These are phyloP conservation scores for Leishmania gerbilli DNA, from an alignment of 208 protist species.

Conservation along the genomic window DNA sequence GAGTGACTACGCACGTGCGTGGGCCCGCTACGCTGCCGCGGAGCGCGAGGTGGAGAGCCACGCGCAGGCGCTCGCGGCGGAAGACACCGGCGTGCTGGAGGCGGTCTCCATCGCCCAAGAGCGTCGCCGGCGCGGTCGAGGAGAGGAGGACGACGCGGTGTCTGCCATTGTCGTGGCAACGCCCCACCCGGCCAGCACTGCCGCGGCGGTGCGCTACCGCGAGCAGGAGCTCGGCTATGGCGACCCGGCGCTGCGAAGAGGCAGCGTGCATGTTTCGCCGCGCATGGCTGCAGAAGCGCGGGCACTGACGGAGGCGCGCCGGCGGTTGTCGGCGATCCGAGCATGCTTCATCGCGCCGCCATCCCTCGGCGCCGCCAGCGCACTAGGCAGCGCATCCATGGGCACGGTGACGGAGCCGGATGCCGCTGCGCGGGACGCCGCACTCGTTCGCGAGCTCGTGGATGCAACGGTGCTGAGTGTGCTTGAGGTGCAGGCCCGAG, in stretches of 20 bases:
- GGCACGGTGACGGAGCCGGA: constrained; percentile 5
- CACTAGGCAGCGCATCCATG: neutral
- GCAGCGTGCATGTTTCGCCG: constrained; percentile 24
- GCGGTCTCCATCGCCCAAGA: neutral
- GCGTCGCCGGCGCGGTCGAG: neutral
- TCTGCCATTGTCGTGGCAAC: neutral
- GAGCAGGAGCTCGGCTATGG: constrained; percentile 15
- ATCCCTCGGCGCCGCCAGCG: neutral
- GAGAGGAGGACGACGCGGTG: neutral
- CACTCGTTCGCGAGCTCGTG: constrained; percentile 4
- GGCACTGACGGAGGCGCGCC: constrained; percentile 41
- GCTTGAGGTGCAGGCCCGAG: constrained; percentile 4
- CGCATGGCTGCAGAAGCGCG: constrained; percentile 45
- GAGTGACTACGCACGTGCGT: constrained; percentile 29
- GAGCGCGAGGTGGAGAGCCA: constrained; percentile 3
- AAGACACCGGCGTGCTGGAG: constrained; percentile 25
- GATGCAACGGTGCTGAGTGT: constrained; percentile 18
- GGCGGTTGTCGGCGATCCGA: constrained; percentile 41
- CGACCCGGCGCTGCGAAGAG: neutral
- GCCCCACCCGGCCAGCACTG: constrained; percentile 3
- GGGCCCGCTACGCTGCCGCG: constrained; percentile 14
- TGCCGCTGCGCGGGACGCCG: neutral
- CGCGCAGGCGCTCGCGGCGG: constrained; percentile 15
- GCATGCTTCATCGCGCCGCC: constrained; percentile 20
- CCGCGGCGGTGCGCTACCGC: constrained; percentile 20